Evolutionary conservation across 306 rosid species (phyloP).

Genomic region (Alnus rubra): DNA sequence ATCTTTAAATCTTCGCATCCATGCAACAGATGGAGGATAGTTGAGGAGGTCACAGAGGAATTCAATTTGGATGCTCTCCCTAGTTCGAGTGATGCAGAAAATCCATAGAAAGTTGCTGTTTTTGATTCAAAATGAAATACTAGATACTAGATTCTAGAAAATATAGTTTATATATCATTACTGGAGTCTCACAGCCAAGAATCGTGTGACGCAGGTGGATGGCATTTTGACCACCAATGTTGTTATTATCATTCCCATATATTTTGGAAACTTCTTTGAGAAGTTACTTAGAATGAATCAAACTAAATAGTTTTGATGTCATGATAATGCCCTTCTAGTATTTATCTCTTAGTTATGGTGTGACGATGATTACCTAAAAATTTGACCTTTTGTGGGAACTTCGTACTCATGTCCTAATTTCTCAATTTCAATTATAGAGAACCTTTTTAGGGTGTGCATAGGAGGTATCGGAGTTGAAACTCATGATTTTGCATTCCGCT

Average conservation of each 20-base stretch:
- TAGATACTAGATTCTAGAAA: slow-evolving; percentile 33
- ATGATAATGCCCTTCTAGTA: background rate
- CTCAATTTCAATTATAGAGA: too few relatives aligned
- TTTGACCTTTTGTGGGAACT: too few relatives aligned
- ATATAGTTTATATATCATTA: too few relatives aligned
- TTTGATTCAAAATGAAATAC: slow-evolving; percentile 9
- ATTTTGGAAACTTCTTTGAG: background rate
- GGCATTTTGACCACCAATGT: background rate
- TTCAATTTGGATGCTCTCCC: slow-evolving; percentile 53
- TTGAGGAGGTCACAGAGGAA: slow-evolving; percentile 56
- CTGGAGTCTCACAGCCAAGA: background rate
- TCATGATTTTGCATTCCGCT: too few relatives aligned
- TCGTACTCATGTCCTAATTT: too few relatives aligned
- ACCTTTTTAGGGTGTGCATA: too few relatives aligned
- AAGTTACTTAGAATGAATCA: background rate
- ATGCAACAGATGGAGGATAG: slow-evolving; percentile 61
- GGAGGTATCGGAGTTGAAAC: too few relatives aligned
- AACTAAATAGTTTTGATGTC: background rate
- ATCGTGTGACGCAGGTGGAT: background rate
- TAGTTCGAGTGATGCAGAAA: slow-evolving; percentile 69
- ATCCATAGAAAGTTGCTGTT: slow-evolving; percentile 45
- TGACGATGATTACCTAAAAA: background rate
- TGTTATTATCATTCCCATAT: background rate
- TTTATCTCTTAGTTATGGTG: background rate
- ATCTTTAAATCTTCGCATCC: slow-evolving; percentile 9